Base-by-base conservation (phyloP, 2,329 filamentous ascomycete genomes). In the Colletotrichum chlorophyti region DNA sequence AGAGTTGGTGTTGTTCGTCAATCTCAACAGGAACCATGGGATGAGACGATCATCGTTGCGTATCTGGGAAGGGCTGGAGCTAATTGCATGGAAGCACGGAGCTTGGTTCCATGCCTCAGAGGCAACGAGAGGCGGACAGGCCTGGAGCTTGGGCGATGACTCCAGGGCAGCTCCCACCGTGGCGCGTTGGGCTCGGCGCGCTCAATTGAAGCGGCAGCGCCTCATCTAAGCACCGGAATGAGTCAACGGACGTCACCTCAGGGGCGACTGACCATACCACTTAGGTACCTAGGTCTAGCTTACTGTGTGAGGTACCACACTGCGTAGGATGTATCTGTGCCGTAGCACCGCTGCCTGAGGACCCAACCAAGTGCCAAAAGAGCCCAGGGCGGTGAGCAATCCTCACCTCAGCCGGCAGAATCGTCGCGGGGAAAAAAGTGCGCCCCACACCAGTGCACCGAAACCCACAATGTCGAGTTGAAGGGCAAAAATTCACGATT, bases 401-500 rank as follows among this genome's bases (percentile, higher is more conserved):
- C 29, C 45, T 40, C 52, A 49, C 38, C 45, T 57, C 19, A 26
- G 27, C 29, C 52, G 58, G 58, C 58, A 60, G 58, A 60, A 60
- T 58, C 27, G 58, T 46, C 58, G 58, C 58, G 58, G 58, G 58
- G 58, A n/a, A 42, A 49, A 58, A 58, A 46, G 34, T 53, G 40
- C 26, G 58, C 58, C 58, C 58, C 58, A 60, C 57, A 60, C 47
- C 35, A 40, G 51, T 50, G 57, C 57, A 58, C 58, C 46, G 58
- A 60, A 60, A 60, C 58, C 58, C 58, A 60, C 58, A 60, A 60
- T 54, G 55, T 58, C 58, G 43, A 54, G 45, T 34, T 60, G 58
- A 53, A 60, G 58, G 51, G 40, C 60, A 63, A 63, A 63, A 63
- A 62, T 63, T 62, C 53, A 59, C 50, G 49, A 53, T 50, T n/a